These are phyloP conservation scores for Amyloporia xantha DNA, from an alignment of 768 basidiomycete species.

Conservation along the genomic window DNA sequence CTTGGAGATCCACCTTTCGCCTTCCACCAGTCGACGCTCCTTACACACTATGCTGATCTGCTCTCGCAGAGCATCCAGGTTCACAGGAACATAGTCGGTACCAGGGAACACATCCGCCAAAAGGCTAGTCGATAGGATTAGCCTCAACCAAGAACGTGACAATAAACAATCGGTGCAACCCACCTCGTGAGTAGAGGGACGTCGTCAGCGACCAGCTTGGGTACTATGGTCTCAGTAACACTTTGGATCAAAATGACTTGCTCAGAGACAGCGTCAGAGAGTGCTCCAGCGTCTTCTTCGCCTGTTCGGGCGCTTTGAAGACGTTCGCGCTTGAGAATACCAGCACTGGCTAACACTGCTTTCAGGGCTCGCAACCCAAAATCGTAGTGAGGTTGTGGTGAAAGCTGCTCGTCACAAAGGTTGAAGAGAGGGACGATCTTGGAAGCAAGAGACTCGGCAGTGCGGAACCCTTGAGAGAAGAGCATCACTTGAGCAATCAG, in stretches of 20 bases:
- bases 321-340: slow-evolving; percentile 93
- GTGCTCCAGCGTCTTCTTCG: slow-evolving; percentile 41
- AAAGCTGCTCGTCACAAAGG: slow-evolving; percentile 94
- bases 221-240: slow-evolving; percentile 97
- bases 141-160: not conserved
- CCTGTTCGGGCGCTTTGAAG: slow-evolving; percentile 40
- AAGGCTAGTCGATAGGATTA: slow-evolving; percentile 43
- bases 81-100: slow-evolving; percentile 83
- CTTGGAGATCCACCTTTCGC: slow-evolving; percentile 90
- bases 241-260: slow-evolving; percentile 98
- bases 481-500: slow-evolving; percentile 99
- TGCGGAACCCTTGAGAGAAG: slow-evolving; percentile 98
- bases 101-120: slow-evolving; percentile 97
- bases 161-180: slow-evolving; percentile 18
- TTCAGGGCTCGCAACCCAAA: slow-evolving; percentile 97
- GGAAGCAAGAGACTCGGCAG: slow-evolving; percentile 93
- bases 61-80: slow-evolving; percentile 78
- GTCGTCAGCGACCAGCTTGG: slow-evolving; percentile 95
- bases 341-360: slow-evolving; percentile 92
- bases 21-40: slow-evolving; percentile 78
- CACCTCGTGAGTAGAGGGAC: slow-evolving; percentile 91
- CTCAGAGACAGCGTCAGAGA: slow-evolving; percentile 75
- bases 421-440: slow-evolving; percentile 99
- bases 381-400: slow-evolving; percentile 97
- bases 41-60: slow-evolving; percentile 83